Base-by-base conservation (phyloP, 2,329 filamentous ascomycete species). In the Leptographium procerum region DNA sequence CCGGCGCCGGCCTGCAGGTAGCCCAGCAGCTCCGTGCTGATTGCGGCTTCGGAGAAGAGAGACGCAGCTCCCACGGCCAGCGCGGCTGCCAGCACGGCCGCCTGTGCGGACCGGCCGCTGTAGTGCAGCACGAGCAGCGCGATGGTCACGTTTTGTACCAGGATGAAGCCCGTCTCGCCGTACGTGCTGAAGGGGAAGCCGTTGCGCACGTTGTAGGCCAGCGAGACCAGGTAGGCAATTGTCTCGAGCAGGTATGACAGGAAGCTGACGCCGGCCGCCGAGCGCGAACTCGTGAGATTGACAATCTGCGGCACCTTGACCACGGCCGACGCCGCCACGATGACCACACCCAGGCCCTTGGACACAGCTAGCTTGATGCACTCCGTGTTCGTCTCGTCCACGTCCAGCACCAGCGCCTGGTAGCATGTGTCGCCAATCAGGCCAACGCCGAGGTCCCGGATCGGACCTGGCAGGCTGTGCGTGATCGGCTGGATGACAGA, bases 221-320 rank as follows among this genome's bases (percentile, higher is more conserved):
- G 82, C 6, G 86, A 87, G 72, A 96, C 95, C 66, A 96, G 80
- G 74, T 95, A 92, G 60, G 87, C 84, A 58, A 83, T 80, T 10
- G 91, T 96, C 77, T 99, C 94, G 70, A 99, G 89, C 36, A 94
- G 79, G 76, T 96, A 97, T 34, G 89, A 88, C 51, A 95, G 81
- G 75, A 97, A 95, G 54, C 85, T 90, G 61, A 99, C 82, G 65
- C 94, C 94, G 51, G 84, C 82, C 31, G 91, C 85, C 55, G 90
- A 96, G 67, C 85, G 82, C 53, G 89, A 91, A 68, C 80, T 79
- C 67, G 94, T 74, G 56, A 99, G 85, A 78, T 99, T 99, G 71
- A 96, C 73, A 69, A 99, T 92, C 77, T 99, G 94, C 0, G 94
- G 94, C 29, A 99, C 85, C 77, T 99, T 99, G 77, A 99, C 91